Evolutionary conservation across 768 basidiomycete species (phyloP).

Genomic region (Sporobolomyces pararoseus): DNA sequence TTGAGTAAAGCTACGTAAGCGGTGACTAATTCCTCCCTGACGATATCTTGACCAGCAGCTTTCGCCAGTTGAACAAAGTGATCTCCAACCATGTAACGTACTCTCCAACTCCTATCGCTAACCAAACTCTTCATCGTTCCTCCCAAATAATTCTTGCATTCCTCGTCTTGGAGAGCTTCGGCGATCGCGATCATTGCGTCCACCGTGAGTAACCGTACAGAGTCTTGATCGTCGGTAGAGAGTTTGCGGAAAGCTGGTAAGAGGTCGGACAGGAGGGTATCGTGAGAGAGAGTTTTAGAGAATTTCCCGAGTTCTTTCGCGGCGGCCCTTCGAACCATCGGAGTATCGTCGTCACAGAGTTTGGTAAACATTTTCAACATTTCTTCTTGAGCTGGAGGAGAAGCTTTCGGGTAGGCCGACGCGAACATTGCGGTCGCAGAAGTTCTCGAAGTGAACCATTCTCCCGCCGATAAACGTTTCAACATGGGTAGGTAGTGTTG

Average conservation of each 20-base stretch:
- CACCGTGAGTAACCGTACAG: slow-evolving; percentile 89
- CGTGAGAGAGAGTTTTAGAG: slow-evolving; percentile 69
- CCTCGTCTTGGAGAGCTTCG: slow-evolving; percentile 73
- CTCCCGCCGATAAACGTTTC: slow-evolving; percentile 80
- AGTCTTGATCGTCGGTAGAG: slow-evolving; percentile 94
- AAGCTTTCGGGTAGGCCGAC: slow-evolving; percentile 66
- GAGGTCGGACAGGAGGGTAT: slow-evolving; percentile 77
- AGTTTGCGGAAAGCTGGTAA: slow-evolving; percentile 89
- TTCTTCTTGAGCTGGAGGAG: slow-evolving; percentile 63
- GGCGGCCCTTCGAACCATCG: slow-evolving; percentile 95
- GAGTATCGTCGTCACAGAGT: slow-evolving; percentile 88
- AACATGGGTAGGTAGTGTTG: slow-evolving; percentile 86
- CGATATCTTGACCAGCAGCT: slow-evolving; percentile 80
- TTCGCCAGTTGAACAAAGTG: slow-evolving; percentile 97
- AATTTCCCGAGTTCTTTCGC: slow-evolving; percentile 82
- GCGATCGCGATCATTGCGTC: slow-evolving; percentile 93
- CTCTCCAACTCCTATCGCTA: slow-evolving; percentile 95
- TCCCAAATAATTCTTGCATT: slow-evolving; percentile 83
- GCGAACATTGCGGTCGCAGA: slow-evolving; percentile 91
- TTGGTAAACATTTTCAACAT: slow-evolving; percentile 76
- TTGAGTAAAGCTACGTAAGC: slow-evolving; percentile 91
- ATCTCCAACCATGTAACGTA: slow-evolving; percentile 95
- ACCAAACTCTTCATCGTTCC: slow-evolving; percentile 83
- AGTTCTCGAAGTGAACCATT: slow-evolving; percentile 98
- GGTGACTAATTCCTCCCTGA: slow-evolving; percentile 85